These are phyloP conservation scores for Didymella pomorum DNA, from an alignment of 2,329 filamentous ascomycete genomes.

Conservation along the genomic window DNA sequence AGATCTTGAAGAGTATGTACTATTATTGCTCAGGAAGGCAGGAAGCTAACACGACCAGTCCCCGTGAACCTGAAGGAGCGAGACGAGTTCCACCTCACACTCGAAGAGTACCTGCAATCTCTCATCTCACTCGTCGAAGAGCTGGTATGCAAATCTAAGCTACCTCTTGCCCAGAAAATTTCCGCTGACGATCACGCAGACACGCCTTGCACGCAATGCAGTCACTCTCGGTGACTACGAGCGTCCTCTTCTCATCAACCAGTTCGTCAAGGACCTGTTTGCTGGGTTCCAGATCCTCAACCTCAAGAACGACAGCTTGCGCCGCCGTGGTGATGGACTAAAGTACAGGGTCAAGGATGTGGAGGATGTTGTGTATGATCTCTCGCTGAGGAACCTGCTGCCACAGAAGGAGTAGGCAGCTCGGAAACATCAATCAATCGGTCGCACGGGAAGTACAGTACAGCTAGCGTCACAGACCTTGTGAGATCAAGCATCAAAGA, in stretches of 20 bases:
- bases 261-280: constrained; percentile 94
- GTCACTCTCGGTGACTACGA: constrained; percentile 90
- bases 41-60: constrained; percentile 61
- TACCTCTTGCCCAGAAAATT: not conserved
- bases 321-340: constrained; percentile 88
- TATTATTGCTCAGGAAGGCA: constrained; percentile 1
- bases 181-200: constrained; percentile 50
- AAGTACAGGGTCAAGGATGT: constrained; percentile 99
- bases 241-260: constrained; percentile 84
- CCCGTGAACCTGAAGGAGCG: constrained; percentile 89
- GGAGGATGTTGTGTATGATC: constrained; percentile 96
- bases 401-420: constrained; percentile 37
- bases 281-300: constrained; percentile 97
- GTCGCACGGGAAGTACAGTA: not conserved
- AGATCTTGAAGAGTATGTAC: constrained; percentile 72
- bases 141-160: constrained; percentile 60
- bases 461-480: not conserved
- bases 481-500: not conserved
- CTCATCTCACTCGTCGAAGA: constrained; percentile 90
- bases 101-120: constrained; percentile 94
- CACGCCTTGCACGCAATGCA: constrained; percentile 89
- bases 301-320: constrained; percentile 91
- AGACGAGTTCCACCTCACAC: constrained; percentile 92
- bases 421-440: not conserved
- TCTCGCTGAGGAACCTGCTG: constrained; percentile 84